Evolutionary conservation across 2,329 filamentous ascomycete species (phyloP).

Genomic region (Macrophomina pseudophaseolina): DNA sequence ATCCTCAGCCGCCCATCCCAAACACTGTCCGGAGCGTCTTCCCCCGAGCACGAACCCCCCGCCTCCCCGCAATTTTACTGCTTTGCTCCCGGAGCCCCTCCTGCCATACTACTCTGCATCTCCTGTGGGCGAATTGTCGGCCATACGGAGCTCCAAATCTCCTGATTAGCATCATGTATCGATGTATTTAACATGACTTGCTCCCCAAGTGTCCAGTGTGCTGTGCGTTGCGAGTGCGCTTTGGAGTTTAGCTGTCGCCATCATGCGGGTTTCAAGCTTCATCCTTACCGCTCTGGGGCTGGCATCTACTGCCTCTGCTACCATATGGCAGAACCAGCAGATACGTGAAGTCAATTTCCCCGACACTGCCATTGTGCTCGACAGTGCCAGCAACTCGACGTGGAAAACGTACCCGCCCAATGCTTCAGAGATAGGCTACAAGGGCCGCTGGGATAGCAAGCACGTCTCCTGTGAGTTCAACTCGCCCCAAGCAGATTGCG

Average conservation of each 20-base stretch:
- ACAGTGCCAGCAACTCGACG: conserved; percentile 38
- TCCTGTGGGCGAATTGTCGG: neutral
- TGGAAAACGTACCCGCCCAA: conserved; percentile 59
- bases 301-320: conserved; percentile 38
- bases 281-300: conserved; percentile 25
- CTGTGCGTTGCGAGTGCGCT: neutral
- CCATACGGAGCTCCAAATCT: neutral
- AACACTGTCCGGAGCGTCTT: conserved; percentile 12
- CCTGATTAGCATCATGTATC: neutral
- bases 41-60: neutral
- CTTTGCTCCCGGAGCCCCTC: conserved; percentile 16
- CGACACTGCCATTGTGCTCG: conserved; percentile 39
- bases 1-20: conserved; percentile 2
- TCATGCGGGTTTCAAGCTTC: conserved; percentile 16
- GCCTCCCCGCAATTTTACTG: conserved; percentile 4
- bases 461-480: conserved; percentile 58
- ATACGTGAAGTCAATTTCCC: conserved; percentile 45
- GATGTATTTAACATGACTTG: neutral
- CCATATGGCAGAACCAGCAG: conserved; percentile 52
- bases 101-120: neutral
- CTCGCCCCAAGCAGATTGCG: neutral
- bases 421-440: conserved; percentile 63
- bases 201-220: neutral
- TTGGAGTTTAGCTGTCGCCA: neutral
- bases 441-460: conserved; percentile 66